phyloP scores from a whole-genome alignment of 176 grass and related monocot species.

The Zea luxurians region DNA sequence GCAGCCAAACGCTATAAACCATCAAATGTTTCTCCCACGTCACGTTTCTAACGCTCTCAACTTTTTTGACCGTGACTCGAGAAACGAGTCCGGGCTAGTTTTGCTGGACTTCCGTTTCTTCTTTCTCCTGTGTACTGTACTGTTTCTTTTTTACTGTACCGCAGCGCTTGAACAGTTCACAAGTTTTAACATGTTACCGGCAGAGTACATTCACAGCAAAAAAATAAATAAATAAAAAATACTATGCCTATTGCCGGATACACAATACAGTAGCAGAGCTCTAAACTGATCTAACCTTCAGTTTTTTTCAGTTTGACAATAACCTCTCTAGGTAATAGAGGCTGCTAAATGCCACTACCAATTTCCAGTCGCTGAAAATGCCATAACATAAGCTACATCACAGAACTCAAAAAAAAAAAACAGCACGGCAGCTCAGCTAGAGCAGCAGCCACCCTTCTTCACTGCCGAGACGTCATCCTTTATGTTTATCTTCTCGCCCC shows the following conservation, averaged over 20 bases:
- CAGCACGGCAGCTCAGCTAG: slow-evolving; percentile 38
- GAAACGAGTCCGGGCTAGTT: no score
- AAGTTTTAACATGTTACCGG: slow-evolving; percentile 14
- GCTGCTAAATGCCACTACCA: slow-evolving; percentile 46
- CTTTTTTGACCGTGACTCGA: no score
- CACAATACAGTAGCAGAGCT: slow-evolving; percentile 46
- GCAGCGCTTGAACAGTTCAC: not conserved
- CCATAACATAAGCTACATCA: slow-evolving; percentile 37
- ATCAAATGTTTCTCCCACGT: no score
- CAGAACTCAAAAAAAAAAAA: slow-evolving; percentile 42
- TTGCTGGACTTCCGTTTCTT: no score
- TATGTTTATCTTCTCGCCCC: slow-evolving; percentile 81
- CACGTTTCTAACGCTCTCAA: no score
- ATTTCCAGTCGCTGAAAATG: slow-evolving; percentile 42
- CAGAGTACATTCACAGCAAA: slow-evolving; percentile 26
- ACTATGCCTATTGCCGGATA: slow-evolving; percentile 32
- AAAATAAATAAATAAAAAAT: not conserved
- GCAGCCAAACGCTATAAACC: no score
- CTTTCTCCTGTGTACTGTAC: no score
- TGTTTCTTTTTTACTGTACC: no score
- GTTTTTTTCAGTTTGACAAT: slow-evolving; percentile 37
- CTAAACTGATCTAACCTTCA: slow-evolving; percentile 39
- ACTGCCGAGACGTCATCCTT: slow-evolving; percentile 77
- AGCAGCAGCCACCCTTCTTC: slow-evolving; percentile 81
- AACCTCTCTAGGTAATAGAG: slow-evolving; percentile 41